Base-by-base conservation (phyloP, 2,329 filamentous ascomycete genomes). In the Penicillium expansum region DNA sequence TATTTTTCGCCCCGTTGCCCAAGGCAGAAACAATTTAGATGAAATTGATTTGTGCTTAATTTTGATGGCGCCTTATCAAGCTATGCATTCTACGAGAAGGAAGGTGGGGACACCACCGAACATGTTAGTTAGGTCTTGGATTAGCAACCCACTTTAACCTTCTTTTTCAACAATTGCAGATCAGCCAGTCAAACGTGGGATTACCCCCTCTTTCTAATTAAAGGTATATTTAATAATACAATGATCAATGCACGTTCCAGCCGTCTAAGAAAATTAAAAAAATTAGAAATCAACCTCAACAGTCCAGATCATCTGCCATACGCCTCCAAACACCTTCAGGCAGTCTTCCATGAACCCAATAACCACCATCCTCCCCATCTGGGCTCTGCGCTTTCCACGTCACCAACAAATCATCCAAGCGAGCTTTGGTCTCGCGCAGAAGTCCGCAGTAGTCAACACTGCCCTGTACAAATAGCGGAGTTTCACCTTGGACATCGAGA, bases 321-420 rank as follows among this genome's bases (percentile, higher is more conserved):
- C 22, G 29, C 30, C 35, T 57, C 55, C 55, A 57, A n/a, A 48
- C 42, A 43, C 30, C 30, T 16, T 48, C 43, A 2, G 55, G 49
- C 14, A 57, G 24, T 22, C 50, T 41, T 3, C 49, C 55, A 43
- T 57, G 55, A 24, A 54, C 27, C 49, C 55, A 54, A 32, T 57
- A 57, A 3, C 55, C 55, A 20, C 55, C 43, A 13, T 53, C 42
- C 10, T 27, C 32, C 8, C 44, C 55, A 7, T 43, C 49, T 29
- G 2, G 22, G 2, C 35, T 24, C 9, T 10, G 29, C 4, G 37
- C 49, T 42, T 57, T 57, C 49, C 55, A 57, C 9, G 55, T 57
- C 38, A 57, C 55, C 29, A 57, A 18, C 18, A 53, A 43, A 32
- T 57, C 55, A 43, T 57, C 55, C 43, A 57, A 35, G 20, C n/a